A percentile compares a stretch with the other conserved stretches of the same genome.
Evolutionary conservation across 2,329 filamentous ascomycete genomes (phyloP).

Genomic region (Truncatella angustata): DNA sequence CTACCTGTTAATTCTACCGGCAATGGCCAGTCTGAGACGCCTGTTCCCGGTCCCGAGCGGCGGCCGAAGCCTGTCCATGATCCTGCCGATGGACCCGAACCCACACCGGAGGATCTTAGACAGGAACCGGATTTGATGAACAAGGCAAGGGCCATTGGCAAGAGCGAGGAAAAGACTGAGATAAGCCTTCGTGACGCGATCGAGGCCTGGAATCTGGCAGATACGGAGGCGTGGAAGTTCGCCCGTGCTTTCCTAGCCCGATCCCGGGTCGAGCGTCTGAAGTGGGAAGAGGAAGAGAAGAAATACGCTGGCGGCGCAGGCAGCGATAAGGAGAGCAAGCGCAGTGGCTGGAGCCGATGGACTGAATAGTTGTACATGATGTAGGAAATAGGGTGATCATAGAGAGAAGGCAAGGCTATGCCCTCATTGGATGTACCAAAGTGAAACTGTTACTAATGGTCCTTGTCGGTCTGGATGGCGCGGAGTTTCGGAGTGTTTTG

Average conservation of each 20-base stretch:
- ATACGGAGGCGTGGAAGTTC: slow-evolving; percentile 78
- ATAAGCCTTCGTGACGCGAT: slow-evolving; percentile 50
- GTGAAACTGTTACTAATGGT: neutral
- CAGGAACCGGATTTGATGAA: slow-evolving; percentile 56
- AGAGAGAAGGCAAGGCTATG: neutral
- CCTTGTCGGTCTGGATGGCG: neutral
- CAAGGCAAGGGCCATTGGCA: slow-evolving; percentile 48
- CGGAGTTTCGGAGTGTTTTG: slow-evolving; percentile 5
- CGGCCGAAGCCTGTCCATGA: slow-evolving; percentile 49
- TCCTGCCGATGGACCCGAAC: slow-evolving; percentile 46
- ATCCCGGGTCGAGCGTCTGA: slow-evolving; percentile 57
- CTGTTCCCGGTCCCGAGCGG: slow-evolving; percentile 57
- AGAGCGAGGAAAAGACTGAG: slow-evolving; percentile 41
- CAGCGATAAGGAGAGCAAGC: slow-evolving; percentile 38
- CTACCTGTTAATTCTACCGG: slow-evolving; percentile 60
- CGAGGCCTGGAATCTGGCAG: slow-evolving; percentile 68
- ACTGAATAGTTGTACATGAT: neutral
- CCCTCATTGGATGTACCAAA: neutral
- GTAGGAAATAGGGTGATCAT: neutral
- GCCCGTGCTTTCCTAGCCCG: slow-evolving; percentile 66
- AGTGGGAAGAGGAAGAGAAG: slow-evolving; percentile 70
- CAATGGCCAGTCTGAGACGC: slow-evolving; percentile 53
- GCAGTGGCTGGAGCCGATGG: slow-evolving; percentile 14
- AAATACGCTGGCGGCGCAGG: slow-evolving; percentile 63
- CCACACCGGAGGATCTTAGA: slow-evolving; percentile 49